These are phyloP conservation scores for Vigna radiata DNA, from an alignment of 306 rosid genomes.

Conservation along the genomic window DNA sequence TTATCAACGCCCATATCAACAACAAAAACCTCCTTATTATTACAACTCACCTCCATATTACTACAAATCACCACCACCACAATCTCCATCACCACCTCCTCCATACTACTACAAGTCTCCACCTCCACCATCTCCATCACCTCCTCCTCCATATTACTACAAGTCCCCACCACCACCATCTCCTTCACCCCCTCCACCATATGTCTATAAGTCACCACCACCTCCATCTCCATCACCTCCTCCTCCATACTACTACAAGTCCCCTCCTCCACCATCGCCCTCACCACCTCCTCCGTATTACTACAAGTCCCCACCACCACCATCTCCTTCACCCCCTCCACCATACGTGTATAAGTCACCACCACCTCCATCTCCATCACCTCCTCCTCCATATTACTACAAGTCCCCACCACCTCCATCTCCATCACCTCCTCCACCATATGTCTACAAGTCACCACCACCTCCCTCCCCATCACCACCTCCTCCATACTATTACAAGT, in stretches of 20 bases:
- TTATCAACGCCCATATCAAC: neutral
- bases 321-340: neutral
- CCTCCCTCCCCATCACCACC: constrained; percentile 6
- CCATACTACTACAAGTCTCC: constrained; percentile 12
- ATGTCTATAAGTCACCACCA: neutral
- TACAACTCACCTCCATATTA: constrained; percentile 12
- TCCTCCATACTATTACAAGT: neutral
- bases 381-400: neutral
- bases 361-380: neutral
- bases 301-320: neutral
- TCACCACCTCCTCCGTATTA: neutral
- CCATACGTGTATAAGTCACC: neutral
- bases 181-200: neutral
- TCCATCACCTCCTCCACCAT: neutral
- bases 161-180: constrained; percentile 1
- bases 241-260: neutral
- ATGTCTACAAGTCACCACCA: neutral
- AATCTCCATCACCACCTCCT: neutral
- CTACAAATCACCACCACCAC: constrained; percentile 16
- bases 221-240: neutral
- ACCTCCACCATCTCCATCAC: neutral
- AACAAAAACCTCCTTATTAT: neutral
- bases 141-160: constrained; percentile 3
- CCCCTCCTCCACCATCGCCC: neutral
- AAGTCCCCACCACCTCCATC: neutral